These are phyloP conservation scores for Hamigera avellanea DNA, from an alignment of 495 filamentous ascomycete species.

Conservation along the genomic window DNA sequence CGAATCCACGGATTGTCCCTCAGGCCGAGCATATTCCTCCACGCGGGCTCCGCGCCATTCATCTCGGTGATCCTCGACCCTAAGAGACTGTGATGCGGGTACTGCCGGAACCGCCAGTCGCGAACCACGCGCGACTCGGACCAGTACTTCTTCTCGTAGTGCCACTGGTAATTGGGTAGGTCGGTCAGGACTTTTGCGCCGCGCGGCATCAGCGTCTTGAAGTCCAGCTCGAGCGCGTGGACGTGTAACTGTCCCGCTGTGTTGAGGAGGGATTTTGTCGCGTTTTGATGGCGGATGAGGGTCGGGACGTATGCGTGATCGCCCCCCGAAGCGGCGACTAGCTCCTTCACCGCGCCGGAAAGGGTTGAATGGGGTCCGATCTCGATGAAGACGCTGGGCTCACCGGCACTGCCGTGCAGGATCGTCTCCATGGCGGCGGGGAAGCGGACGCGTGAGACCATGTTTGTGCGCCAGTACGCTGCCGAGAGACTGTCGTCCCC, in stretches of 20 bases:
- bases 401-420: no score
- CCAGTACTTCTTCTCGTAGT: constrained; percentile 10
- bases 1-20: constrained; percentile 11
- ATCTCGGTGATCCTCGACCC: constrained; percentile 26
- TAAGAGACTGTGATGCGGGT: constrained; percentile 31
- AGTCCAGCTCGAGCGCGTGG: constrained; percentile 9
- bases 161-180: constrained; percentile 20
- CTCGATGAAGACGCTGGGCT: constrained; percentile 36
- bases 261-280: constrained; percentile 8
- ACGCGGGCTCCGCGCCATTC: constrained; percentile 20
- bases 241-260: constrained; percentile 18
- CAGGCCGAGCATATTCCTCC: constrained; percentile 10
- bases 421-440: no score
- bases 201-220: constrained; percentile 14
- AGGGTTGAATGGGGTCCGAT: constrained; percentile 53
- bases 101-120: constrained; percentile 32
- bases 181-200: constrained; percentile 9
- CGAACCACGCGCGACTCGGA: constrained; percentile 10
- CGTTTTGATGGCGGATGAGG: constrained; percentile 12
- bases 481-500: no score
- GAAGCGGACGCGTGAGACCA: no score
- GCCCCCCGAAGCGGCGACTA: constrained; percentile 6
- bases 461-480: no score
- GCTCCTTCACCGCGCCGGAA: constrained; percentile 44
- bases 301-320: constrained; percentile 18